Evolutionary conservation across 345 rosid genomes (phyloP), one percentile per base, ranked within the genome.

Genomic region (Acer yangbiense): DNA sequence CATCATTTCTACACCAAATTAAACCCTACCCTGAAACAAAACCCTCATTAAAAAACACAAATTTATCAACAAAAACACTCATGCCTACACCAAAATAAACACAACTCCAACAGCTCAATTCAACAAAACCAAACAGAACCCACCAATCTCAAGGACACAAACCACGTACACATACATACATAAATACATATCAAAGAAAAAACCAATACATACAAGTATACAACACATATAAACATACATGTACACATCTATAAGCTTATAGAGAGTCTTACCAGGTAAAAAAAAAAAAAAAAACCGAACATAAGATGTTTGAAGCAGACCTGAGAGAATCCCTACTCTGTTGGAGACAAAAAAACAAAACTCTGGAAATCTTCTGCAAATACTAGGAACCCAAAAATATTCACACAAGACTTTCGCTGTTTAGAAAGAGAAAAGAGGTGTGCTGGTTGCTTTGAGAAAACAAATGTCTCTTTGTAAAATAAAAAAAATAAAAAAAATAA

Each of bases 401-500:
- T 32, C 20, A 65, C 69, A 32, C 32, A 32, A 61, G 35, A 69
- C 39, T 16, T 29, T 63, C 25, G 57, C 29, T 41, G 64, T n/a
- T 9, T 74, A 54, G 72, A 75, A 63, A 74, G n/a, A 35, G 41
- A 70, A 23, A 23, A 32, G 13, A 76, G 41, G 35, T 20, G 60
- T 68, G 61, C 11, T 77, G 58, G 73, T 35, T 71, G 76, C 69
- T 65, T 65, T 32, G 32, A 23, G 48, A 64, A 73, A 81, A 57
- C 76, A 78, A 74, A 67, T 73, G 74, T 55, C 70, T 35, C 32
- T 29, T 48, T 46, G 29, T 16, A 65, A 75, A 68, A n/a, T n/a
- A n/a, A n/a, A n/a, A 25, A 13, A 62, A 8, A 61, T 20, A n/a
- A n/a, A 44, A 68, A 68, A 9, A 44, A 68, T 25, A 68, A 39